phyloP scores from a whole-genome alignment of 352 stramenopile genomes.

The Globisporangium solare region DNA sequence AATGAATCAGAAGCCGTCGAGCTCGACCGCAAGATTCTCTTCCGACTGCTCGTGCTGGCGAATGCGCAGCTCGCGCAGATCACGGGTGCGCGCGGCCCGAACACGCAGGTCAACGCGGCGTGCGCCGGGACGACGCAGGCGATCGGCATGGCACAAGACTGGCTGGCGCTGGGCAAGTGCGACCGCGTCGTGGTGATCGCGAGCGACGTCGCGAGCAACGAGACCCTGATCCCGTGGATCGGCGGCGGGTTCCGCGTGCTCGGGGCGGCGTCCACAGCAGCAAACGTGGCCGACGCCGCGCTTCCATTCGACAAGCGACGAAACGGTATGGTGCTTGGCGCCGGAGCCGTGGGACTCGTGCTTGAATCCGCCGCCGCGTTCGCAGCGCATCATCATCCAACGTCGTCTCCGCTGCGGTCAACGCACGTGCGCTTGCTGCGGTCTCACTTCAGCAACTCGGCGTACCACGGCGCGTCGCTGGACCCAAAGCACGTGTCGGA shows the following conservation, averaged over 20 bases:
- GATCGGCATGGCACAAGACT: slow-evolving; percentile 92
- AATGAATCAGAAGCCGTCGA: slow-evolving; percentile 27
- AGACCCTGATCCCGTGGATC: slow-evolving; percentile 91
- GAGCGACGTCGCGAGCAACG: slow-evolving; percentile 90
- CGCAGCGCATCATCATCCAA: slow-evolving; percentile 10
- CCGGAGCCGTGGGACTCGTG: slow-evolving; percentile 83
- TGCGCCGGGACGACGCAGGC: slow-evolving; percentile 93
- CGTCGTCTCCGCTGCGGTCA: background rate
- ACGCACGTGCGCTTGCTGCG: slow-evolving; percentile 77
- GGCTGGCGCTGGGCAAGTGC: slow-evolving; percentile 89
- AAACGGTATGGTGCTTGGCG: slow-evolving; percentile 93
- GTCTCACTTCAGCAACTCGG: slow-evolving; percentile 95
- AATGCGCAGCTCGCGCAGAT: slow-evolving; percentile 97
- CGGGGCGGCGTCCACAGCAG: slow-evolving; percentile 88
- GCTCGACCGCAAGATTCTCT: slow-evolving; percentile 97
- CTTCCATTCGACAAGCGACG: slow-evolving; percentile 91
- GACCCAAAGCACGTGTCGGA: slow-evolving; percentile 91
- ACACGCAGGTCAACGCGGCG: slow-evolving; percentile 96
- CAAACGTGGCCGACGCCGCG: slow-evolving; percentile 70
- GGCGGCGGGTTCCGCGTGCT: slow-evolving; percentile 93
- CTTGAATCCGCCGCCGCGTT: slow-evolving; percentile 52
- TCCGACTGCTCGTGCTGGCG: slow-evolving; percentile 92
- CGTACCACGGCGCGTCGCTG: slow-evolving; percentile 93
- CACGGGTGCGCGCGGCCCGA: slow-evolving; percentile 90
- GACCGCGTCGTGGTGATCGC: slow-evolving; percentile 94